These are phyloP conservation scores for Pedinophyceae sp. DNA, from an alignment of 139 green algal genomes.

Conservation along the genomic window DNA sequence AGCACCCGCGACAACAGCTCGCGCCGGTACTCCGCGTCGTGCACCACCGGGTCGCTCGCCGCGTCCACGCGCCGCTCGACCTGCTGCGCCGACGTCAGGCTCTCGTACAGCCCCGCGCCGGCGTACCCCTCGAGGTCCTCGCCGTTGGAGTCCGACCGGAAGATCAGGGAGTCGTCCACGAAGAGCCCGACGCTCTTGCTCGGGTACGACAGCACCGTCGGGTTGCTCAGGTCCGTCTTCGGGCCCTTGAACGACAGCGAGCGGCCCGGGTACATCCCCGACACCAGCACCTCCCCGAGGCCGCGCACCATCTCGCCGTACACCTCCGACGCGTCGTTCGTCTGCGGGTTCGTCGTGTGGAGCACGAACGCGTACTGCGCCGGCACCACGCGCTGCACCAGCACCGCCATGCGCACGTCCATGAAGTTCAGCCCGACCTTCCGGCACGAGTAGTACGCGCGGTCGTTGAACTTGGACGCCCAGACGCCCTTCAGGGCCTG, in stretches of 20 bases:
- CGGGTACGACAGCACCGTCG: constrained; percentile 65
- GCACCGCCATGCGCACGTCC: constrained; percentile 92
- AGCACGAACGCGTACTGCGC: constrained; percentile 96
- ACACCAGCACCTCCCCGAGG: constrained; percentile 88
- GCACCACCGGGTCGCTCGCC: neutral
- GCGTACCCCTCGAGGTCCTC: constrained; percentile 29
- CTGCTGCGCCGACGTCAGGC: constrained; percentile 3
- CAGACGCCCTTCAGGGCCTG: constrained; percentile 61
- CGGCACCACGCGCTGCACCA: constrained; percentile 83
- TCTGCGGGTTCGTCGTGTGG: constrained; percentile 92
- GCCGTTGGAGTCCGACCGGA: constrained; percentile 56
- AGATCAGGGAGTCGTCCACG: constrained; percentile 74
- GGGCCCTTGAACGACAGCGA: constrained; percentile 61
- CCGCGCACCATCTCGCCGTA: constrained; percentile 91
- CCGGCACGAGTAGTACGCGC: constrained; percentile 44
- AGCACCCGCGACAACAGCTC: constrained; percentile 5
- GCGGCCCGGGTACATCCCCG: constrained; percentile 75
- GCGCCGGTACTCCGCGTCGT: constrained; percentile 6
- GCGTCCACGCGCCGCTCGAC: neutral
- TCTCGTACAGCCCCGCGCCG: constrained; percentile 26
- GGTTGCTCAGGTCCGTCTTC: constrained; percentile 53
- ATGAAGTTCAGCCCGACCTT: constrained; percentile 65
- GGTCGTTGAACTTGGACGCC: constrained; percentile 96
- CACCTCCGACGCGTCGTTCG: constrained; percentile 50
- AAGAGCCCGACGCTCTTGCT: constrained; percentile 83